A percentile compares a stretch with the other conserved stretches of the same genome.
Conservation (phyloP, 2,329 filamentous ascomycete genomes). For the Chalaropsis thielavioides region DNA sequence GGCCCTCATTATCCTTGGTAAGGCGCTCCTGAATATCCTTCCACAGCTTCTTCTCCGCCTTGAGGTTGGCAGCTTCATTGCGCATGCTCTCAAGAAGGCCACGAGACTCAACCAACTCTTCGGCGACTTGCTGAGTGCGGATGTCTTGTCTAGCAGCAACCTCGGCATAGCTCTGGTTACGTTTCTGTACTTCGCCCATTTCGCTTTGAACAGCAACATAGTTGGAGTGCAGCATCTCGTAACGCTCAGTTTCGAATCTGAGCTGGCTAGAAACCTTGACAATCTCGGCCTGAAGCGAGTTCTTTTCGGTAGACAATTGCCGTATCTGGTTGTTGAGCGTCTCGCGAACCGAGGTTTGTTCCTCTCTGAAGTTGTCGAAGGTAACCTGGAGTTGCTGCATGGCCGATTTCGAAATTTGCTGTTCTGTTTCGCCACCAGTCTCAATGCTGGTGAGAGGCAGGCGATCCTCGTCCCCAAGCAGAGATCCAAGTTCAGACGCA, state of each 20-base stretch:
- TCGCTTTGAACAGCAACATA: slow-evolving; percentile 71
- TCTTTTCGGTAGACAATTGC: slow-evolving; percentile 67
- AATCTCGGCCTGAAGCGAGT: slow-evolving; percentile 65
- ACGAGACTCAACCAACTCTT: slow-evolving; percentile 79
- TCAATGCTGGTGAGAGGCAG: slow-evolving; percentile 46
- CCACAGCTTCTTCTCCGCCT: slow-evolving; percentile 88
- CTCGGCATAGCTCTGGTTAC: slow-evolving; percentile 62
- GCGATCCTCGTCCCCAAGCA: slow-evolving; percentile 56
- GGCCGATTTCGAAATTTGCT: slow-evolving; percentile 50
- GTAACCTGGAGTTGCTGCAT: slow-evolving; percentile 79
- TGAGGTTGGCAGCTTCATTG: slow-evolving; percentile 81
- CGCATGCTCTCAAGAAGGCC: slow-evolving; percentile 73
- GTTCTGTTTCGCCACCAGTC: slow-evolving; percentile 41
- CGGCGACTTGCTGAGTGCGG: slow-evolving; percentile 76
- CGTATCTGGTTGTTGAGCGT: slow-evolving; percentile 77
- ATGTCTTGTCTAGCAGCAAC: slow-evolving; percentile 80
- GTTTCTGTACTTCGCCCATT: slow-evolving; percentile 74
- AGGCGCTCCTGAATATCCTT: slow-evolving; percentile 84
- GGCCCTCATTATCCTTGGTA: slow-evolving; percentile 70
- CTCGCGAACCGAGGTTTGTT: slow-evolving; percentile 65
- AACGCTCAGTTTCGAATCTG: slow-evolving; percentile 65
- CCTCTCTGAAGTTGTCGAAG: slow-evolving; percentile 79
- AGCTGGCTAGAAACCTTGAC: slow-evolving; percentile 69
- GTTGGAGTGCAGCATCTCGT: slow-evolving; percentile 80
- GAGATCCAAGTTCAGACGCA: slow-evolving; percentile 47